Base-by-base conservation (phyloP, 129 eudicot species). In the Solidago caesia region DNA sequence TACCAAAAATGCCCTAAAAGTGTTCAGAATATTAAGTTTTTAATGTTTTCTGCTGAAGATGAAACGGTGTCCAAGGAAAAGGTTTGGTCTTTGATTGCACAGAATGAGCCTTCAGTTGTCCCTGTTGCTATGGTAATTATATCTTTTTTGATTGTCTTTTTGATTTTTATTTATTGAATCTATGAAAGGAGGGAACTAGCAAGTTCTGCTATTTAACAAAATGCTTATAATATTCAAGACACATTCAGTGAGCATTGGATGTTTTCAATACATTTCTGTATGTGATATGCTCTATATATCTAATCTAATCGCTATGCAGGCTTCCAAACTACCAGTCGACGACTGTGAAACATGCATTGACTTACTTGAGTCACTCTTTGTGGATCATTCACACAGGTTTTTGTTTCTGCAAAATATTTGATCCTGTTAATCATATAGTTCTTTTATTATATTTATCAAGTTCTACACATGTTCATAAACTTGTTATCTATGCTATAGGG, bases 351-450 rank as follows among this genome's bases (percentile, higher is more conserved):
- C 87, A 72, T 89, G 96, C 78, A 82, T 85, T 74, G 96, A 95
- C 62, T 92, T 91, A 61, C 84, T 95, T 56, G 92, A 89, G 84
- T 87, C 85, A 60, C 83, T 95, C 75, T 78, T 91, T 73, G 90
- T 91, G 64, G 97, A 95, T 73, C 96, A 89, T 84, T 71, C 91
- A 26, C 89, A 87, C 78, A 91, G 97, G 97, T 95, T 43, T 68
- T 42, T 72, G 44, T 57, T 45, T 59, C 53, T 81, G 56, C 4
- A 58, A 15, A 67, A 58, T 39, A 53, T 77, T 73, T 53, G 48
- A 61, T 25, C 14, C 59, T 12, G 45, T 58, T 51, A 15, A 48
- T 45, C 52, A 45, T 29, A 44, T 47, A 53, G 39, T 33, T 33
- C 39, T 33, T 33, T 3, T 33, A 33, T 33, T 33, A 33, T 33